A percentile compares a stretch with the other conserved stretches of the same genome.
Conservation (phyloP, 495 filamentous ascomycete genomes). For the Aspergillus nanangensis region DNA sequence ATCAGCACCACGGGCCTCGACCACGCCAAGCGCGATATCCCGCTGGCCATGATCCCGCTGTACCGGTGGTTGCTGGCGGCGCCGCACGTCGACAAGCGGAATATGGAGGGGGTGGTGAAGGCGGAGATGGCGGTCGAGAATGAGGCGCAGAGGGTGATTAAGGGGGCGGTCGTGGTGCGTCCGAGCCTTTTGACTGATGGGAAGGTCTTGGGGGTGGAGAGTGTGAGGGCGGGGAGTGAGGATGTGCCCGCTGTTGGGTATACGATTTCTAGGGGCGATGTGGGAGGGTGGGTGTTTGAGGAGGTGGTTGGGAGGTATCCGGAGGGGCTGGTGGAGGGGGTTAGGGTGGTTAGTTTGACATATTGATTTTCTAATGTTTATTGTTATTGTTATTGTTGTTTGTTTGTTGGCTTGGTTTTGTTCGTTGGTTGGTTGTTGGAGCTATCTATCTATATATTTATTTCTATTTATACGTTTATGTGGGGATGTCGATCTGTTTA, state of each 20-base stretch:
- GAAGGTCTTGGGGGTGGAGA: constrained; percentile 17
- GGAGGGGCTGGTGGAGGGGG: neutral
- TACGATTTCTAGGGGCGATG: constrained; percentile 34
- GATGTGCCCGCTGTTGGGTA: constrained; percentile 40
- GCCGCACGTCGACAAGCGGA: constrained; percentile 55
- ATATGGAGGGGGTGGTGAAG: constrained; percentile 48
- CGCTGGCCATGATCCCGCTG: constrained; percentile 42
- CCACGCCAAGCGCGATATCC: constrained; percentile 45
- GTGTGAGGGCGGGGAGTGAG: constrained; percentile 38
- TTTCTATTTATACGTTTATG: too few relatives aligned
- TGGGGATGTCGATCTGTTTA: too few relatives aligned
- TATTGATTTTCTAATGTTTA: neutral
- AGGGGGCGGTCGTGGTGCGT: constrained; percentile 45
- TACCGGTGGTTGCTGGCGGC: constrained; percentile 46
- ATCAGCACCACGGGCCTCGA: constrained; percentile 53
- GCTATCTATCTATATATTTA: too few relatives aligned
- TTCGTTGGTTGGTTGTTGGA: too few relatives aligned
- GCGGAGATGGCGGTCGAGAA: constrained; percentile 19
- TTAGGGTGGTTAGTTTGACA: constrained; percentile 1
- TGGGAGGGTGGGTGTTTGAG: constrained; percentile 34
- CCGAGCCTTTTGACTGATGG: constrained; percentile 34
- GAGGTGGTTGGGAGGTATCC: constrained; percentile 12
- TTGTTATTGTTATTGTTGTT: too few relatives aligned
- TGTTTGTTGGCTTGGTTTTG: neutral
- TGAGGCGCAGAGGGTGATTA: constrained; percentile 9